These are phyloP conservation scores for Gypsophila paniculata DNA, from an alignment of 179 eudicot genomes.

Conservation along the genomic window DNA sequence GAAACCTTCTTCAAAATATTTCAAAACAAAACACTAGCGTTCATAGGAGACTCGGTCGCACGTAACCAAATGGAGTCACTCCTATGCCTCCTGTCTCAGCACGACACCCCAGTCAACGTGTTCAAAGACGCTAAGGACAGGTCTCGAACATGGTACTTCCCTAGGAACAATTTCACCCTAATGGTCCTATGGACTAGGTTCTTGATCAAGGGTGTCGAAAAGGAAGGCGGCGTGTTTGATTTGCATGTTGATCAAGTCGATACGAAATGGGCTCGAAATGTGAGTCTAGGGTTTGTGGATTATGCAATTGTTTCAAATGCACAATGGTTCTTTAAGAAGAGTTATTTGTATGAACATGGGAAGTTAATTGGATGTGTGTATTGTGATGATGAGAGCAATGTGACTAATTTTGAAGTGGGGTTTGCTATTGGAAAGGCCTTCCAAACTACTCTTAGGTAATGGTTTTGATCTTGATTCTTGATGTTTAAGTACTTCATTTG, in stretches of 20 bases:
- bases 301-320: conserved; percentile 45
- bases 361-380: conserved; percentile 47
- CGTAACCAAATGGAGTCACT: conserved; percentile 43
- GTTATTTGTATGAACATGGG: conserved; percentile 36
- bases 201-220: conserved; percentile 29
- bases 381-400: conserved; percentile 37
- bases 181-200: conserved; percentile 42
- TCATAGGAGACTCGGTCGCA: conserved; percentile 45
- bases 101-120: conserved; percentile 35
- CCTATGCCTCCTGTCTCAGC: conserved; percentile 32
- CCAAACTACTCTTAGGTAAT: conserved; percentile 29
- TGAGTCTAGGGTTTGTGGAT: conserved; percentile 37
- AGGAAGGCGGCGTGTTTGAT: conserved; percentile 41
- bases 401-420: conserved; percentile 27
- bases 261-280: conserved; percentile 36
- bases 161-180: conserved; percentile 37
- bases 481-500: background rate
- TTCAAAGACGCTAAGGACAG: conserved; percentile 42
- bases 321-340: conserved; percentile 60
- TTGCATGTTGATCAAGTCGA: conserved; percentile 58
- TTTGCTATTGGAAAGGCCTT: conserved; percentile 45
- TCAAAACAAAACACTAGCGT: conserved; percentile 36
- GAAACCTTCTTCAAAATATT: conserved; percentile 27
- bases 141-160: conserved; percentile 40
- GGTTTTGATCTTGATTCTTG: background rate